Evolutionary conservation across 2,329 filamentous ascomycete species (phyloP).

Genomic region (Mollisiaceae sp.): DNA sequence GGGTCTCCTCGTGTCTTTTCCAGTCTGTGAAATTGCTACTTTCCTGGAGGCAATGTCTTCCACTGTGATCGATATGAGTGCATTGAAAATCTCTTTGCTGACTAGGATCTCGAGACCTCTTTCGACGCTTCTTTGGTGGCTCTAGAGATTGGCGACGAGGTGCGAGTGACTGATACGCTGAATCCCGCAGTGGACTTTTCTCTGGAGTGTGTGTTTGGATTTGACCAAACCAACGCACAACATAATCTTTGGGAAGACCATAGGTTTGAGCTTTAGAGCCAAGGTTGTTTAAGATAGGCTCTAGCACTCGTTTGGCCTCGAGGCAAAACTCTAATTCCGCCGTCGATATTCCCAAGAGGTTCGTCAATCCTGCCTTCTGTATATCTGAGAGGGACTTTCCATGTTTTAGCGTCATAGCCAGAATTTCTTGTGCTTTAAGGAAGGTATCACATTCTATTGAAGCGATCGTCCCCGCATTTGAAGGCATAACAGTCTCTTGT

Average conservation of each 20-base stretch:
- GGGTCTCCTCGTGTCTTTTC: constrained; percentile 19
- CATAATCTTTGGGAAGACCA: constrained; percentile 1
- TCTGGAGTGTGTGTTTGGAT: neutral
- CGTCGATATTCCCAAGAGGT: constrained; percentile 1
- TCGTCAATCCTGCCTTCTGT: neutral
- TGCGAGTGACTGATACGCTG: constrained; percentile 14
- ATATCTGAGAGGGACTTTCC: neutral
- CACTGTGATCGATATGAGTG: constrained; percentile 6
- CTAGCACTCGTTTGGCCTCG: neutral
- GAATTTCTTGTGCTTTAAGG: neutral
- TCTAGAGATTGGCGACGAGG: neutral
- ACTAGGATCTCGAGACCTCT: neutral
- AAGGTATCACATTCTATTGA: neutral
- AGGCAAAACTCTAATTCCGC: constrained; percentile 8
- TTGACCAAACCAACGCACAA: constrained; percentile 9
- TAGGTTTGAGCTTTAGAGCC: neutral
- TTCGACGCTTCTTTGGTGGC: constrained; percentile 8
- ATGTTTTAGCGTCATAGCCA: neutral
- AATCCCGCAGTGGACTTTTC: constrained; percentile 4
- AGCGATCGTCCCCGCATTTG: neutral
- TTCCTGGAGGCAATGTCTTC: constrained; percentile 4
- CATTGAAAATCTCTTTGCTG: constrained; percentile 8
- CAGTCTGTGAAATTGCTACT: constrained; percentile 13
- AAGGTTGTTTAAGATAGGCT: constrained; percentile 1
- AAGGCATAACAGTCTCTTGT: neutral